These are phyloP conservation scores for Ambrosia hybrid DNA, from an alignment of 140 eudicot genomes.

Conservation along the genomic window DNA sequence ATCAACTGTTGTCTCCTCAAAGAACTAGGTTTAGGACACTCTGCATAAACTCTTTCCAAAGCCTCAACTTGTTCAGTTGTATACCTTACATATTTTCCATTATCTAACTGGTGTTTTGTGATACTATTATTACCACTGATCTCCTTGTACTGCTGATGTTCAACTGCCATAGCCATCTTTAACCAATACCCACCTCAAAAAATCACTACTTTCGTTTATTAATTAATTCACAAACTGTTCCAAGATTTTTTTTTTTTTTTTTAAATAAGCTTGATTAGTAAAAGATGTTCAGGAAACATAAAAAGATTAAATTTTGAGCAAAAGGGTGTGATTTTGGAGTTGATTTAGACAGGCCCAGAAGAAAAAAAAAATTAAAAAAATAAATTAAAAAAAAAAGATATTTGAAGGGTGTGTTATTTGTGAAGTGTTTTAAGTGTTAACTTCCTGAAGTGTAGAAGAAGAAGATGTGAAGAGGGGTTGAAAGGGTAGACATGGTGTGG, in stretches of 20 bases:
- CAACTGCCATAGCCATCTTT: conserved; percentile 65
- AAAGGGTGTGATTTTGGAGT: too few species aligned
- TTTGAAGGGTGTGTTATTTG: background rate
- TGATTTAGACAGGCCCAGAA: background rate
- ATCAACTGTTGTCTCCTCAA: conserved; percentile 86
- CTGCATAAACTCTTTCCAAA: conserved; percentile 85
- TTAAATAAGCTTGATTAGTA: too few species aligned
- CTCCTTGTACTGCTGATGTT: conserved; percentile 54
- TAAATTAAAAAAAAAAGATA: too few species aligned
- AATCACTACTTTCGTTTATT: background rate
- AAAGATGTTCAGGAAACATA: too few species aligned
- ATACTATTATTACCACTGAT: conserved; percentile 55
- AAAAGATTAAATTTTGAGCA: too few species aligned
- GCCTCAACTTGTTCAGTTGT: conserved; percentile 98
- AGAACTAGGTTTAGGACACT: conserved; percentile 96
- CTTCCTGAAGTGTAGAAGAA: background rate
- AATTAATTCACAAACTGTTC: background rate
- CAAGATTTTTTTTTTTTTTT: background rate
- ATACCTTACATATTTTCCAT: conserved; percentile 84
- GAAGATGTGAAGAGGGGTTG: conserved; percentile 2
- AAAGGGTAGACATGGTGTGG: conserved; percentile 29
- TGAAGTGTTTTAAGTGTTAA: too few species aligned
- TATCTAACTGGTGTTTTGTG: conserved; percentile 53
- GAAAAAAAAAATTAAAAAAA: too few species aligned
- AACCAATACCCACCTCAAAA: conserved; percentile 12